Conservation (phyloP, 805 yeast species). For the Kuraishia floccosa region DNA sequence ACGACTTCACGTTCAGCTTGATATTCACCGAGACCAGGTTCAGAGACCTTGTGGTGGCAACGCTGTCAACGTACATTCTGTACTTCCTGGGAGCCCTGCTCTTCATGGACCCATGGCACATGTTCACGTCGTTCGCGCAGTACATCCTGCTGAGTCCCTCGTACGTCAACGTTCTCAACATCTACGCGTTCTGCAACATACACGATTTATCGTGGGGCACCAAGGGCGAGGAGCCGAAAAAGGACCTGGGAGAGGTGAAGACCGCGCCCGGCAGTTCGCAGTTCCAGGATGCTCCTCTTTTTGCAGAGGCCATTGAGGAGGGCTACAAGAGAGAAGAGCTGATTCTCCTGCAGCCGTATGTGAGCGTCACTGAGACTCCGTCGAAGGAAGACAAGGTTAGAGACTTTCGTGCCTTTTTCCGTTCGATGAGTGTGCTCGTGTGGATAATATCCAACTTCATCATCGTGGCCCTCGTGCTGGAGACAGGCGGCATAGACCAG, state of each 20-base stretch:
- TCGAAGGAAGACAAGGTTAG: constrained; percentile 41
- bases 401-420: constrained; percentile 80
- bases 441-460: constrained; percentile 88
- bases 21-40: constrained; percentile 61
- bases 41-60: constrained; percentile 79
- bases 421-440: constrained; percentile 78
- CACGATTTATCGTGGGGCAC: constrained; percentile 99
- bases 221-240: constrained; percentile 65
- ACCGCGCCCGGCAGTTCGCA: constrained; percentile 49
- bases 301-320: constrained; percentile 64
- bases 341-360: constrained; percentile 33
- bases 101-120: constrained; percentile 86
- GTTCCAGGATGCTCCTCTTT: constrained; percentile 65
- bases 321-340: constrained; percentile 57
- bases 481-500: constrained; percentile 67
- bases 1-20: constrained; percentile 27
- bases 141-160: constrained; percentile 80
- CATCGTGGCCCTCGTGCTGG: constrained; percentile 71
- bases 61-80: constrained; percentile 72
- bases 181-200: constrained; percentile 91
- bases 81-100: constrained; percentile 71
- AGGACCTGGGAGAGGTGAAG: constrained; percentile 79
- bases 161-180: constrained; percentile 82
- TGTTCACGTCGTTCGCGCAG: constrained; percentile 80
- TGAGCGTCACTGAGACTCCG: constrained; percentile 15